Evolutionary conservation across 129 eudicot species (phyloP).

Genomic region (Tagetes patula): DNA sequence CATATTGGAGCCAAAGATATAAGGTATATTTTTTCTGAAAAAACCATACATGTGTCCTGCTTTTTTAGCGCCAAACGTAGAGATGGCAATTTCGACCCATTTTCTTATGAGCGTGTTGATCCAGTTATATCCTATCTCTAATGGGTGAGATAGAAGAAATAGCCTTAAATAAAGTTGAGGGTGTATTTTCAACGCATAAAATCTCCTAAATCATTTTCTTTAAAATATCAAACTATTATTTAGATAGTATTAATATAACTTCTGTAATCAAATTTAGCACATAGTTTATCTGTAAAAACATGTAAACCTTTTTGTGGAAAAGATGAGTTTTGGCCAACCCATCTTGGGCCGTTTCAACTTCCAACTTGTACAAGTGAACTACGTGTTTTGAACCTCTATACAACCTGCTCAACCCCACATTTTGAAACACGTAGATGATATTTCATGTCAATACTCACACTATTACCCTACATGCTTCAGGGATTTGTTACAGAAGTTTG

Average conservation of each 20-base stretch:
- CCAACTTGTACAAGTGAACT: neutral
- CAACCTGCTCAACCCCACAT: neutral
- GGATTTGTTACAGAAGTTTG: conserved; percentile 53
- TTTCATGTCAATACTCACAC: conserved; percentile 6
- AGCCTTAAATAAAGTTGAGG: neutral
- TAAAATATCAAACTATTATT: neutral
- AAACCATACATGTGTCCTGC: neutral
- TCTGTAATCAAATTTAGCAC: neutral
- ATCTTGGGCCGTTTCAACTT: neutral
- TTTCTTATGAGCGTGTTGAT: neutral
- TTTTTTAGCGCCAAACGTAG: neutral
- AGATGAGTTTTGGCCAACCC: neutral
- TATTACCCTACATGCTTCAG: conserved; percentile 42
- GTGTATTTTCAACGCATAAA: neutral
- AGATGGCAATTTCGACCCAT: conserved; percentile 4
- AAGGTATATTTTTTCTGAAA: conserved; percentile 45
- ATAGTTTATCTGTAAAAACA: neutral
- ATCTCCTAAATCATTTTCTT: neutral
- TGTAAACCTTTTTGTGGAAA: neutral
- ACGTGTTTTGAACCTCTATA: neutral
- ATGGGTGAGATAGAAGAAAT: neutral
- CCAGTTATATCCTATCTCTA: neutral
- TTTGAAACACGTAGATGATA: neutral
- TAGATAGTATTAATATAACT: neutral
- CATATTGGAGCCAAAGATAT: conserved; percentile 67